Evolutionary conservation across 305 asterid genomes (phyloP).

Genomic region (Solanum hybrid): DNA sequence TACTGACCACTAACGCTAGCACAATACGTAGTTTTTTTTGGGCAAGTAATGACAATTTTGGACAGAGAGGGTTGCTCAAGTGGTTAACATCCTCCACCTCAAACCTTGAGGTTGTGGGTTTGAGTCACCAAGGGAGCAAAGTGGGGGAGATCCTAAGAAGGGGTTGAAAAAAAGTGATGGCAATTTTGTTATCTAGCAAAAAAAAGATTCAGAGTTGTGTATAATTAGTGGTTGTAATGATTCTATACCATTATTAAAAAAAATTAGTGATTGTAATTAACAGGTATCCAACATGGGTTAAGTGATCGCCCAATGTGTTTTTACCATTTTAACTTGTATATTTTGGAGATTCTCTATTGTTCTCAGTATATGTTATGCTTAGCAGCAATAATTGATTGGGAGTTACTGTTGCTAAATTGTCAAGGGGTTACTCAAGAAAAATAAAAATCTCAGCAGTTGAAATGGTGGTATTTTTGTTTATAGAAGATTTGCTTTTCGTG

Average conservation of each 20-base stretch:
- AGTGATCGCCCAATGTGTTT: neutral
- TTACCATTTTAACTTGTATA: neutral
- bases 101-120: neutral
- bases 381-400: neutral
- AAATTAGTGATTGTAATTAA: neutral
- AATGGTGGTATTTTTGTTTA: neutral
- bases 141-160: neutral
- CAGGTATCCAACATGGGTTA: neutral
- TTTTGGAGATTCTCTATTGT: slow-evolving; percentile 1
- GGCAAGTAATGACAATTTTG: neutral
- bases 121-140: neutral
- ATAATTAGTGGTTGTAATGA: neutral
- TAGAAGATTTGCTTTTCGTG: neutral
- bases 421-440: neutral
- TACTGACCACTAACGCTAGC: neutral
- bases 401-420: neutral
- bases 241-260: neutral
- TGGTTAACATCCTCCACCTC: neutral
- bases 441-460: neutral
- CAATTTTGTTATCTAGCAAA: neutral
- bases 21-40: neutral
- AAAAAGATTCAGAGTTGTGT: neutral
- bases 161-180: neutral
- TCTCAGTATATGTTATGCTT: neutral
- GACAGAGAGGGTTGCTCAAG: neutral